phyloP scores from a whole-genome alignment of 768 basidiomycete genomes.

The Suillus luteus region DNA sequence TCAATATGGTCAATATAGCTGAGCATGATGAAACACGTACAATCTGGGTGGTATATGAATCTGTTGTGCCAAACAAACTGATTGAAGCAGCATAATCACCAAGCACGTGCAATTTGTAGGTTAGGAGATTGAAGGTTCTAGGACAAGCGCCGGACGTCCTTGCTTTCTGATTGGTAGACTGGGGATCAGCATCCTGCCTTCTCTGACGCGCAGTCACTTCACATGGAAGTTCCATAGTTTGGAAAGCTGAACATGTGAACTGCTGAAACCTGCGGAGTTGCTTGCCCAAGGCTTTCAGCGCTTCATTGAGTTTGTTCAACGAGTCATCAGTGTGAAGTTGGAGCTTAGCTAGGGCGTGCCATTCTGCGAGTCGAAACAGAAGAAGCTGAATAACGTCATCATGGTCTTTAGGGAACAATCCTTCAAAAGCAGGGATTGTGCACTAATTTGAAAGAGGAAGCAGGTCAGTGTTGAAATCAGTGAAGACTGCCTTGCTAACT shows the following conservation, averaged over 20 bases:
- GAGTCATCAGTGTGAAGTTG: slow-evolving; percentile 34
- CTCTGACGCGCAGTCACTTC: slow-evolving; percentile 24
- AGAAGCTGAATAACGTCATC: slow-evolving; percentile 22
- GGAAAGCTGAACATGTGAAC: slow-evolving; percentile 27
- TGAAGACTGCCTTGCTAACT: slow-evolving; percentile 17
- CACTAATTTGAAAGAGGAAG: slow-evolving; percentile 26
- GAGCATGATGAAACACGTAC: slow-evolving; percentile 24
- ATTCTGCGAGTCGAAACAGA: slow-evolving; percentile 28
- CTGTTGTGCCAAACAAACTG: slow-evolving; percentile 33
- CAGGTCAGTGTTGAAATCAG: background rate
- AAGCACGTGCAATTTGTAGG: slow-evolving; percentile 38
- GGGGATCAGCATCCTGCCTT: background rate
- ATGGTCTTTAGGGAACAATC: slow-evolving; percentile 29
- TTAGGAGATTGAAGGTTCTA: slow-evolving; percentile 33
- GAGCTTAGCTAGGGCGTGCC: slow-evolving; percentile 40
- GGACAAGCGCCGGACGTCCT: background rate
- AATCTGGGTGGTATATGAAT: slow-evolving; percentile 36
- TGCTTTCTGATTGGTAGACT: background rate
- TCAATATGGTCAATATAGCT: background rate
- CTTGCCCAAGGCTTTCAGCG: slow-evolving; percentile 18
- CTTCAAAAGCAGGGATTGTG: slow-evolving; percentile 34
- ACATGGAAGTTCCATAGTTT: slow-evolving; percentile 27
- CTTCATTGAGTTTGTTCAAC: slow-evolving; percentile 20
- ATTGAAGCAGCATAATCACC: slow-evolving; percentile 36
- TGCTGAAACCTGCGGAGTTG: slow-evolving; percentile 27